A percentile compares a stretch with the other conserved stretches of the same genome.
These are phyloP conservation scores for Fusarium succisae DNA, from an alignment of 2,329 filamentous ascomycete species.

Conservation along the genomic window DNA sequence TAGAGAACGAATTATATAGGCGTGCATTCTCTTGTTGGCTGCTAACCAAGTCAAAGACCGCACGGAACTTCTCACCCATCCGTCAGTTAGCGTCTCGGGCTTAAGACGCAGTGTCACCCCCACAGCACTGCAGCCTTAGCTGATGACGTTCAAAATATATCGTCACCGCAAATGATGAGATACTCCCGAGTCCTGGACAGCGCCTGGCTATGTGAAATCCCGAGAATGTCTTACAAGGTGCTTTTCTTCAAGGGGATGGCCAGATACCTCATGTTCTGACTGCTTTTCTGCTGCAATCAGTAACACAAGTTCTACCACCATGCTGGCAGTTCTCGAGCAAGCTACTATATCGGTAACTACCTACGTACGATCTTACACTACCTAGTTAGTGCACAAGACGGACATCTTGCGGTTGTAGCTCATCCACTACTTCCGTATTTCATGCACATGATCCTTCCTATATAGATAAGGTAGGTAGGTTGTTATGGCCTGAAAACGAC, in stretches of 20 bases:
- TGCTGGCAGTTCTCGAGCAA: neutral
- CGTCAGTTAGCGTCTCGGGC: conserved; percentile 9
- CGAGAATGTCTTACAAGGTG: neutral
- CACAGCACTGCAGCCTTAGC: conserved; percentile 17
- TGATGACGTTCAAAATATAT: conserved; percentile 16
- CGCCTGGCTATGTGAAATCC: neutral
- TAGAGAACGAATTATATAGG: neutral
- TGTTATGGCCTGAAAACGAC: neutral
- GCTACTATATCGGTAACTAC: neutral
- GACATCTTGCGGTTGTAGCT: conserved; percentile 14
- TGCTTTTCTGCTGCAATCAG: neutral
- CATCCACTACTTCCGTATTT: conserved; percentile 10
- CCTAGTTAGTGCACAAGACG: neutral
- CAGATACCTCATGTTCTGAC: neutral
- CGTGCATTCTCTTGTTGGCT: neutral
- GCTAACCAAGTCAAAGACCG: neutral
- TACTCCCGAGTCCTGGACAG: neutral
- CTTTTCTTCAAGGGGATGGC: neutral
- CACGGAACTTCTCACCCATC: neutral
- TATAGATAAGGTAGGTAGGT: neutral
- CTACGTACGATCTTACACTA: too few relatives aligned
- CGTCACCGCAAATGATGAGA: neutral
- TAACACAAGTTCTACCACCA: neutral
- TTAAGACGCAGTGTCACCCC: conserved; percentile 19
- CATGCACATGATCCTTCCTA: conserved; percentile 19